Evolutionary conservation across 129 eudicot species (phyloP).

Genomic region (Arctium minus): DNA sequence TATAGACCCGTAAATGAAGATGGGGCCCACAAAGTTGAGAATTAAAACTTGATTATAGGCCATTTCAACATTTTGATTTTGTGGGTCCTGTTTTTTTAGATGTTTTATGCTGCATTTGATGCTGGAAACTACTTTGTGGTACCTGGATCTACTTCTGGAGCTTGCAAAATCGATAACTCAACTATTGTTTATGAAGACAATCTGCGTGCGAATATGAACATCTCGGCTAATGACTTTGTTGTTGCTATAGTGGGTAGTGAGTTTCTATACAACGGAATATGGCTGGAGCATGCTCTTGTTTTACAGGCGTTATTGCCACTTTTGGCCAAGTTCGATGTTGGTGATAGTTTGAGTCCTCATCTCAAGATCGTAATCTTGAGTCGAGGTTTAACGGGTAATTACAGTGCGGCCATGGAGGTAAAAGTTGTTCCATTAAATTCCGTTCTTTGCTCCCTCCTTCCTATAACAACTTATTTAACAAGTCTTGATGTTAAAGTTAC

Average conservation of each 20-base stretch:
- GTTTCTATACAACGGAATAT: constrained; percentile 66
- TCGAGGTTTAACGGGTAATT: constrained; percentile 53
- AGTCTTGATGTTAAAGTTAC: constrained; percentile 10
- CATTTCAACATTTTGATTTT: background rate
- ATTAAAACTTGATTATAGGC: background rate
- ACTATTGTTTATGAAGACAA: constrained; percentile 29
- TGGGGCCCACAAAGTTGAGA: constrained; percentile 6
- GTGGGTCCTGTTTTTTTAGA: constrained; percentile 33
- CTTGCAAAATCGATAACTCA: constrained; percentile 49
- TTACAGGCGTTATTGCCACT: constrained; percentile 72
- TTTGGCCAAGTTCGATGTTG: constrained; percentile 33
- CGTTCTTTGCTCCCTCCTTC: background rate
- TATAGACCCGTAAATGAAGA: background rate
- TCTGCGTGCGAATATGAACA: constrained; percentile 37
- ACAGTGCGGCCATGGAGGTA: constrained; percentile 75
- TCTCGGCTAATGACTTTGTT: constrained; percentile 51
- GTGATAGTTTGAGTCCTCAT: constrained; percentile 33
- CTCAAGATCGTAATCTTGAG: constrained; percentile 60
- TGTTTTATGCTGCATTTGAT: constrained; percentile 73
- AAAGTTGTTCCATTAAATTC: background rate
- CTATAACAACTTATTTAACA: background rate
- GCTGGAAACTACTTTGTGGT: constrained; percentile 81
- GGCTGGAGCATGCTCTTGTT: constrained; percentile 89
- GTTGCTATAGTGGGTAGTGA: constrained; percentile 76
- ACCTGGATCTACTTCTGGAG: constrained; percentile 77